phyloP scores from a whole-genome alignment of 2,329 filamentous ascomycete species.

The Cladophialophora exuberans region DNA sequence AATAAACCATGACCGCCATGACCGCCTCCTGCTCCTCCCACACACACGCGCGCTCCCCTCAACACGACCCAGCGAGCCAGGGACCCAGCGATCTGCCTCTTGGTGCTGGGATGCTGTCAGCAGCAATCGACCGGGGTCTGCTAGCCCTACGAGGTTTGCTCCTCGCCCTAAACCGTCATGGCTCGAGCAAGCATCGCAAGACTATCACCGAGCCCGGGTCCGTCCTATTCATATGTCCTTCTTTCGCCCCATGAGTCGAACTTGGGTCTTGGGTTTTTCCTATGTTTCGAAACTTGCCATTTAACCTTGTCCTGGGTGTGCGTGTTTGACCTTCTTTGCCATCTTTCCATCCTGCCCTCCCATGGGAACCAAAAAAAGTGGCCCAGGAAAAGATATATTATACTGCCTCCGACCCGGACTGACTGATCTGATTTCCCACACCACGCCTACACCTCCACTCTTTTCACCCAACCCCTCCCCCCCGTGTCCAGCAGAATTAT shows the following conservation, averaged over 20 bases:
- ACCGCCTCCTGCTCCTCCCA: slow-evolving; percentile 3
- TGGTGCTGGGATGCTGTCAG: slow-evolving; percentile 23
- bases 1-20: no score
- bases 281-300: slow-evolving; percentile 14
- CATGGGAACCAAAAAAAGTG: slow-evolving; percentile 7
- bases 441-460: no score
- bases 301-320: not conserved
- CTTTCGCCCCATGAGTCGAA: slow-evolving; percentile 20
- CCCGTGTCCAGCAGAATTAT: no score
- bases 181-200: no score
- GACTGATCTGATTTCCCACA: no score
- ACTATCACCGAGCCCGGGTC: slow-evolving; percentile 1
- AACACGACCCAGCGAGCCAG: not conserved
- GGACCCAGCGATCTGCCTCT: slow-evolving; percentile 9
- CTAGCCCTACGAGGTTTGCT: slow-evolving; percentile 26
- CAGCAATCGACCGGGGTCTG: slow-evolving; percentile 24
- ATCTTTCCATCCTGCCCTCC: no score
- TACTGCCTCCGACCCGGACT: no score
- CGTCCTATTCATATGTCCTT: slow-evolving; percentile 28
- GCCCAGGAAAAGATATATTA: slow-evolving; percentile 18
- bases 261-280: slow-evolving; percentile 15
- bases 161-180: slow-evolving; percentile 18
- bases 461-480: not conserved
- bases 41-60: no score
- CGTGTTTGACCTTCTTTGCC: not conserved